Conservation (phyloP, 2,329 filamentous ascomycete species). For the Nemania sp. region DNA sequence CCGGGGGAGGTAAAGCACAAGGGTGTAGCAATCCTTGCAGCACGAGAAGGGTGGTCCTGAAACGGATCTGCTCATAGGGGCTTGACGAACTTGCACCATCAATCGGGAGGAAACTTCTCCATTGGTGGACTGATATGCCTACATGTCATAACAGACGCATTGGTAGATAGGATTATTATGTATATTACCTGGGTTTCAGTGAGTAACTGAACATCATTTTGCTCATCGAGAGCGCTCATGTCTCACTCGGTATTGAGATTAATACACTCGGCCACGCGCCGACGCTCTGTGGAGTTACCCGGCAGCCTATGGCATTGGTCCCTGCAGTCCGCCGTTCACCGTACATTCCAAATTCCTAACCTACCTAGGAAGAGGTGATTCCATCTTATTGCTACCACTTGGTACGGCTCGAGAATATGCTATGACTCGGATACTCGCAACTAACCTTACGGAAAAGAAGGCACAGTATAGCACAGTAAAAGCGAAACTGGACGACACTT, state of each 20-base stretch:
- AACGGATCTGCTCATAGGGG: constrained; percentile 14
- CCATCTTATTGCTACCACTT: too few species aligned
- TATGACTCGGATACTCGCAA: too few species aligned
- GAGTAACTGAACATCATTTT: constrained; percentile 22
- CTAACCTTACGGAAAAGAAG: too few species aligned
- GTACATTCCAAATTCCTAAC: too few species aligned
- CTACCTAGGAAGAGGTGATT: too few species aligned
- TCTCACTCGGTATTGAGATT: constrained; percentile 5
- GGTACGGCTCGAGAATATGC: too few species aligned
- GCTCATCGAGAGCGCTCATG: background rate
- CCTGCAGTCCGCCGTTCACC: background rate
- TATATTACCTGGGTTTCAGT: constrained; percentile 25
- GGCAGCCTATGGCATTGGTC: background rate
- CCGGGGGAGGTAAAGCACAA: constrained; percentile 8
- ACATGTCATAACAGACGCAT: constrained; percentile 19
- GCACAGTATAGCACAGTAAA: too few species aligned
- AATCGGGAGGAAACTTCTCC: constrained; percentile 22
- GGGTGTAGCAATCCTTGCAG: constrained; percentile 20
- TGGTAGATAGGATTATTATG: constrained; percentile 28
- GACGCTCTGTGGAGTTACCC: background rate
- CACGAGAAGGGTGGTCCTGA: constrained; percentile 10
- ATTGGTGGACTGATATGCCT: constrained; percentile 11
- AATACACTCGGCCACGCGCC: constrained; percentile 5
- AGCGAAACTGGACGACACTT: too few species aligned
- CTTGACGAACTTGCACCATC: constrained; percentile 16